These are phyloP conservation scores for Aspergillus cristatus DNA, from an alignment of 495 filamentous ascomycete species.

Conservation along the genomic window DNA sequence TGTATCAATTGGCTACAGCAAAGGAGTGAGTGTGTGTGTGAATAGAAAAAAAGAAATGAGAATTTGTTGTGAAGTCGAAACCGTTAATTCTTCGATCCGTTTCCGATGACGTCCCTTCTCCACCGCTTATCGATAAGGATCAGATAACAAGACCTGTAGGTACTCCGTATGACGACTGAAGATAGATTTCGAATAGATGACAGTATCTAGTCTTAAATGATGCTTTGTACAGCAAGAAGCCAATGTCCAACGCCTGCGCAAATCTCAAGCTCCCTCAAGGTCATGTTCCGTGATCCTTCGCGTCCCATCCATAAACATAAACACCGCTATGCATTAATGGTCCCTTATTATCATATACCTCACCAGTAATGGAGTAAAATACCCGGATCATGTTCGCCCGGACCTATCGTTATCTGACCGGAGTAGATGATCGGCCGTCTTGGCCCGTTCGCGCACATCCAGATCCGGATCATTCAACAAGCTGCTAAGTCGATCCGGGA, in stretches of 20 bases:
- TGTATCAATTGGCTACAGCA: no score
- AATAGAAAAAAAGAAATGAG: neutral
- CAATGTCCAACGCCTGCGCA: neutral
- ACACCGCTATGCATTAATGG: slow-evolving; percentile 9
- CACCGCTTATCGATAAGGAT: slow-evolving; percentile 16
- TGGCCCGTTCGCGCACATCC: slow-evolving; percentile 76
- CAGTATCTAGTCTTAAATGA: neutral
- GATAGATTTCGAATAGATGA: neutral
- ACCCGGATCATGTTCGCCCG: no score
- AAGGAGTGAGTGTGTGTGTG: no score
- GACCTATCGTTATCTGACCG: slow-evolving; percentile 7
- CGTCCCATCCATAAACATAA: no score
- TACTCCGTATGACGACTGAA: no score
- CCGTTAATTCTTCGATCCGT: neutral
- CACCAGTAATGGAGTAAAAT: slow-evolving; percentile 4
- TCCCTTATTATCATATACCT: slow-evolving; percentile 1
- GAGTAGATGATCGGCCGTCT: slow-evolving; percentile 66
- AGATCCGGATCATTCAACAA: slow-evolving; percentile 67
- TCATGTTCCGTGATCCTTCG: no score
- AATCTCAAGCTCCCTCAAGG: no score
- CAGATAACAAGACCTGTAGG: no score
- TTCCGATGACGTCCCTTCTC: slow-evolving; percentile 11
- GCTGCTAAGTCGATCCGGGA: slow-evolving; percentile 53
- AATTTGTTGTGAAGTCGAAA: slow-evolving; percentile 1
- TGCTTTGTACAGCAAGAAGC: neutral